Base-by-base conservation (phyloP, 371 early-diverging fungal species). In the Funneliformis caledonium region DNA sequence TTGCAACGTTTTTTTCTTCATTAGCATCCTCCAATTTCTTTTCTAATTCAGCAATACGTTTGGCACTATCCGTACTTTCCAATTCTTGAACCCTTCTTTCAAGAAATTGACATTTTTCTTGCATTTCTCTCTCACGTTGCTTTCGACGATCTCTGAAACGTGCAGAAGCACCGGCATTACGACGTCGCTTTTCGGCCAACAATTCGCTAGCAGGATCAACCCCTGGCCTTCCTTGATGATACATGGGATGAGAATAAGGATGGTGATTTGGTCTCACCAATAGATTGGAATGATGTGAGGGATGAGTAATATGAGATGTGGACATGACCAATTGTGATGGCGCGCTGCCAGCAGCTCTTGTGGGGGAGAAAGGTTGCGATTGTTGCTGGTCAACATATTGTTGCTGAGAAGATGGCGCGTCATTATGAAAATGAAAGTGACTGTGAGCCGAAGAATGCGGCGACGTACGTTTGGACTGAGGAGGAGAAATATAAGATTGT, bases 81-180 rank as follows among this genome's bases (percentile, higher is more conserved):
- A 90, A 76, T 56, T 84, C 84, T 68, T 83, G 81, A 19, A 89
- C 85, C 14, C 86, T 83, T 31, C 86, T 82, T 78, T 92, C 92
- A 11, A 92, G 81, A 19, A 82, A 83, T 73, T 85, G 56, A 69
- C 90, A 91, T 74, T 84, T 84, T 19, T 88, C 88, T 50, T 84
- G 85, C 69, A 88, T 86, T 64, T 90, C 90, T 6, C 85, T 82
- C 62, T 90, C 90, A 52, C 89, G 85, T 77, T 91, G 90, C 76
- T 90, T 90, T 31, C 90, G 87, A 45, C 90, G 88, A 80, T 89
- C 90, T 59, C 90, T 85, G 65, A 90, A 90, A 9, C 90, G 83
- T 47, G 89, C 89, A 8, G 88, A 88, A 0, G 90, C 90, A 33
- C 87, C 87, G 52, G 90, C 90, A 78, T 90, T 90, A 43, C 90